A percentile compares a stretch with the other conserved stretches of the same genome.
Evolutionary conservation across 495 filamentous ascomycete genomes (phyloP).

Genomic region (Pseudotulostoma volvatum): DNA sequence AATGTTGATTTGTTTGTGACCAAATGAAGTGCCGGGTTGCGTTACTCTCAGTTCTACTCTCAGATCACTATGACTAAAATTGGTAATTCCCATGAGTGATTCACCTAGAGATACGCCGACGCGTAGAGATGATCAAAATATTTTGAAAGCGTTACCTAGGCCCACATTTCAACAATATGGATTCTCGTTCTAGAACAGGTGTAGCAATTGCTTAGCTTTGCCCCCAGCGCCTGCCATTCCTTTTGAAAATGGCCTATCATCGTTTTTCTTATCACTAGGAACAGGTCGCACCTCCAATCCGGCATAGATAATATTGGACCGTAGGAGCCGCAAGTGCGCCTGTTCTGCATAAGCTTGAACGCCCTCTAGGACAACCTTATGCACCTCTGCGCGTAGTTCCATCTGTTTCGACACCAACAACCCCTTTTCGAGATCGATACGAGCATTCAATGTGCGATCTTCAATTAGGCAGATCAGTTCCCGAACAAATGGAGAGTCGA

Average conservation of each 20-base stretch:
- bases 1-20: no score
- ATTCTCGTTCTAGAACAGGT: no score
- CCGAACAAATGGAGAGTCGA: constrained; percentile 45
- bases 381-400: constrained; percentile 49
- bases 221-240: background rate
- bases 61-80: no score
- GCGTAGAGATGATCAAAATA: no score
- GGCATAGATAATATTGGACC: constrained; percentile 55
- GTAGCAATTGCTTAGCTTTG: no score
- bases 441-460: constrained; percentile 49
- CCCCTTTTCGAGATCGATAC: constrained; percentile 69
- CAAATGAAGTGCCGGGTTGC: no score
- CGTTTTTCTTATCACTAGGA: constrained; percentile 1
- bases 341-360: constrained; percentile 56
- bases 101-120: no score
- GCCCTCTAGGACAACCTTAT: constrained; percentile 45
- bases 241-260: background rate
- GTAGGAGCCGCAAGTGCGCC: constrained; percentile 55
- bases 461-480: constrained; percentile 69
- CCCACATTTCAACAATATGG: no score
- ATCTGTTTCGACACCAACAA: constrained; percentile 55
- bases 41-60: no score
- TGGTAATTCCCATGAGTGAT: no score
- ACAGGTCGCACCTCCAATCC: constrained; percentile 51
- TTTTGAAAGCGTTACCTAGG: no score